Conservation (phyloP, 768 basidiomycete genomes). For the Trametes villosa region DNA sequence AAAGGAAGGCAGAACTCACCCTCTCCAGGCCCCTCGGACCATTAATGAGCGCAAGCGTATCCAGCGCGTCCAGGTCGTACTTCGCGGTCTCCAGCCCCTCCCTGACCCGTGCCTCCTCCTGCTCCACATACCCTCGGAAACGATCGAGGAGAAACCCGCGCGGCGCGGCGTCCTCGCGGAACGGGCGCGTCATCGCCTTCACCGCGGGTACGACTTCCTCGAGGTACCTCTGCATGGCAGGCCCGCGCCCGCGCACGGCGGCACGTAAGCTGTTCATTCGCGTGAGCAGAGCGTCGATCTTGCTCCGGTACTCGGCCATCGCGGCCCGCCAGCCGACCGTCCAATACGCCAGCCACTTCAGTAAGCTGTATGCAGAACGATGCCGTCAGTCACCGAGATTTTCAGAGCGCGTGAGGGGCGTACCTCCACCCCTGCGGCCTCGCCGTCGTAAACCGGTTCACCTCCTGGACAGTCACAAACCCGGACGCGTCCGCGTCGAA, state of each 20-base stretch:
- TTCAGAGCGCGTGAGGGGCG: not conserved
- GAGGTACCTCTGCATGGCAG: not conserved
- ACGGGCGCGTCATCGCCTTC: not conserved
- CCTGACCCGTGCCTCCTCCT: constrained; percentile 32
- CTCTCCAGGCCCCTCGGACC: constrained; percentile 40
- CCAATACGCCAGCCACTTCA: constrained; percentile 40
- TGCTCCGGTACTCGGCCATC: constrained; percentile 16
- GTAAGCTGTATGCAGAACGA: constrained; percentile 23
- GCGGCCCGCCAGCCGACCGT: constrained; percentile 33
- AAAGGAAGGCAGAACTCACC: constrained; percentile 18
- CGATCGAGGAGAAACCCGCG: constrained; percentile 24
- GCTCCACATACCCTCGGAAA: constrained; percentile 28
- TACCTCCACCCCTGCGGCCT: constrained; percentile 40
- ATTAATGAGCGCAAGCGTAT: constrained; percentile 35
- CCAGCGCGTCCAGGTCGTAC: constrained; percentile 38
- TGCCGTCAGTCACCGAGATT: not conserved
- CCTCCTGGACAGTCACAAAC: constrained; percentile 41
- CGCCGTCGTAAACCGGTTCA: constrained; percentile 35
- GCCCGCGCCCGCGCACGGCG: not conserved
- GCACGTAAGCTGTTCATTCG: not conserved
- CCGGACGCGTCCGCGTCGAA: constrained; percentile 48
- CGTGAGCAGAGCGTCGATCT: constrained; percentile 17
- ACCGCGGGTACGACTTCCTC: not conserved
- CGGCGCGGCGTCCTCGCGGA: not conserved
- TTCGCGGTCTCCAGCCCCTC: constrained; percentile 33